A percentile compares a stretch with the other conserved stretches of the same genome.
Evolutionary conservation across 371 early-diverging fungal species (phyloP).

Genomic region (Mucor sp.): DNA sequence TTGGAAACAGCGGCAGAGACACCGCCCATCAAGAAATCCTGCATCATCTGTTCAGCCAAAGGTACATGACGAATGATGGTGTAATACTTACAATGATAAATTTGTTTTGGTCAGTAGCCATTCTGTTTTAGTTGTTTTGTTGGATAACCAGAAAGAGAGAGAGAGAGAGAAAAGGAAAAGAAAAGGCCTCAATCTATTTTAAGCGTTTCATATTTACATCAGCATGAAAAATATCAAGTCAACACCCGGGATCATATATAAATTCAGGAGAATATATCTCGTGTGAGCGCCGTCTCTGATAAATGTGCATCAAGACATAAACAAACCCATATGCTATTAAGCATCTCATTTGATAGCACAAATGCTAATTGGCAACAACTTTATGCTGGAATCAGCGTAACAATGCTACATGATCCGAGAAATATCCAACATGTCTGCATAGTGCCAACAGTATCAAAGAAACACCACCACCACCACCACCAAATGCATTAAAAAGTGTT

Average conservation of each 20-base stretch:
- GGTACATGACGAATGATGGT: neutral
- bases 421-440: too few species aligned
- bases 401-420: too few species aligned
- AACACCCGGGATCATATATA: neutral
- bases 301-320: neutral
- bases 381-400: too few species aligned
- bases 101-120: slow-evolving; percentile 43
- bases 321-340: neutral
- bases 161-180: neutral
- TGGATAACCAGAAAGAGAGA: slow-evolving; percentile 3
- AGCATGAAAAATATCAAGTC: neutral
- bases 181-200: neutral
- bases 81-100: slow-evolving; percentile 49
- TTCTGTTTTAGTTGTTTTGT: slow-evolving; percentile 29
- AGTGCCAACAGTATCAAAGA: too few species aligned
- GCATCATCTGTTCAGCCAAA: neutral
- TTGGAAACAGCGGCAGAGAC: slow-evolving; percentile 92
- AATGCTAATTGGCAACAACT: too few species aligned
- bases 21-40: slow-evolving; percentile 75
- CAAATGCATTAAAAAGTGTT: too few species aligned
- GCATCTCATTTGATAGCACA: too few species aligned
- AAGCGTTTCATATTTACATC: neutral
- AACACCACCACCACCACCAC: too few species aligned
- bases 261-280: neutral
- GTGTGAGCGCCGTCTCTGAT: neutral